These are phyloP conservation scores for Cyclotella kingstonii DNA, from an alignment of 108 stramenopile species.

Conservation along the genomic window DNA sequence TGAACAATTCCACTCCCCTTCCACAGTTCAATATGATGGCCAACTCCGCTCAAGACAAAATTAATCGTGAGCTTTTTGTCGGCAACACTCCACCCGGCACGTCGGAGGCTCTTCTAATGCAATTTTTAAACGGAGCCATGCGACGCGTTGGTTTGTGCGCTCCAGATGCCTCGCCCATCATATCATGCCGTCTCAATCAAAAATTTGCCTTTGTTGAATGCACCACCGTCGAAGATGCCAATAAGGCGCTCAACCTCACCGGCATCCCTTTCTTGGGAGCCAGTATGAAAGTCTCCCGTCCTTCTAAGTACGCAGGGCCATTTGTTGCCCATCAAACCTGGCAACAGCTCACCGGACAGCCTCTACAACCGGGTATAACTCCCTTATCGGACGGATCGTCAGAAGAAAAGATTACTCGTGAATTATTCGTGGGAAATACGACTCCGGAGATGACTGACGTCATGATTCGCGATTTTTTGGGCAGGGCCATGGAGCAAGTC, in stretches of 20 bases:
- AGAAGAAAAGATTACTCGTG: conserved; percentile 80
- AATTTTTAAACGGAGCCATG: conserved; percentile 94
- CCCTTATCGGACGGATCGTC: conserved; percentile 53
- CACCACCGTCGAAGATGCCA: conserved; percentile 68
- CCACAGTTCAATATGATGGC: conserved; percentile 2
- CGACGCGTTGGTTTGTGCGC: conserved; percentile 67
- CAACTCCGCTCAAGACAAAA: conserved; percentile 65
- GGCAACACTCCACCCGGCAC: conserved; percentile 93
- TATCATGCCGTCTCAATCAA: conserved; percentile 76
- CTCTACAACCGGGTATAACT: conserved; percentile 53
- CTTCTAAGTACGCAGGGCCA: conserved; percentile 89
- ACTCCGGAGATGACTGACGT: conserved; percentile 91
- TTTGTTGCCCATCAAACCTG: conserved; percentile 64
- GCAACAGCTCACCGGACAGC: conserved; percentile 88
- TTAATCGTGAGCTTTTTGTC: conserved; percentile 91
- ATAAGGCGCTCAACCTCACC: conserved; percentile 77
- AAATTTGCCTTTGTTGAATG: conserved; percentile 93
- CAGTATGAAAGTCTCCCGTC: conserved; percentile 83
- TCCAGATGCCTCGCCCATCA: conserved; percentile 69
- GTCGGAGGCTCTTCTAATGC: conserved; percentile 73
- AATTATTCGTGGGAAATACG: conserved; percentile 93
- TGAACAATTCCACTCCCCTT: background rate
- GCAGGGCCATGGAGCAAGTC: conserved; percentile 84
- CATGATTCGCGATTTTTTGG: conserved; percentile 82
- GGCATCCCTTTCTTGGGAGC: conserved; percentile 92